These are phyloP conservation scores for Leishmania gerbilli DNA, from an alignment of 208 protist genomes.

Conservation along the genomic window DNA sequence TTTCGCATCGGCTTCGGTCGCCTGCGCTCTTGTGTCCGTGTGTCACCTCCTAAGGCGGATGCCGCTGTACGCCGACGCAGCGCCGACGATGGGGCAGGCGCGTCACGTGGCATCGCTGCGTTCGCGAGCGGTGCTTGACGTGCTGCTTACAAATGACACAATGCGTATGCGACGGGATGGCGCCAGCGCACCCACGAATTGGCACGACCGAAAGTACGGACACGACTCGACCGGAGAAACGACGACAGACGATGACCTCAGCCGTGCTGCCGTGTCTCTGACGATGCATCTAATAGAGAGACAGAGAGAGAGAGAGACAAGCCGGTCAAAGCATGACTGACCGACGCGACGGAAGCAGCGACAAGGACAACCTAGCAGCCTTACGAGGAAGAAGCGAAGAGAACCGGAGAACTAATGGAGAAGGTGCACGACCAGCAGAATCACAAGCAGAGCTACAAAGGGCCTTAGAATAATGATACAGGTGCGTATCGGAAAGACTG, in stretches of 20 bases:
- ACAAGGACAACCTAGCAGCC: background rate
- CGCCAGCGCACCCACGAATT: background rate
- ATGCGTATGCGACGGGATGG: background rate
- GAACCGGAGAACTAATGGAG: too few species aligned
- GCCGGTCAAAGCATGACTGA: background rate
- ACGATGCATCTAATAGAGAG: background rate
- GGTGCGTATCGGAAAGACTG: too few species aligned
- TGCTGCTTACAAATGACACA: too few species aligned
- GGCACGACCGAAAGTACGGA: background rate
- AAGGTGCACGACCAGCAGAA: too few species aligned
- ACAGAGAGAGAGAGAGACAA: background rate
- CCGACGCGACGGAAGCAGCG: background rate
- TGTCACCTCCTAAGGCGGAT: background rate
- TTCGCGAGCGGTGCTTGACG: background rate
- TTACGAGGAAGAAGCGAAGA: background rate
- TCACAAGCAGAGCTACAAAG: too few species aligned
- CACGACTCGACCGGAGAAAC: background rate
- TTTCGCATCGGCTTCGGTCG: background rate
- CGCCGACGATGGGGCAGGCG: background rate
- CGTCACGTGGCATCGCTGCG: background rate
- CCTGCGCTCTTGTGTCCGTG: background rate
- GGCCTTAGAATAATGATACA: too few species aligned
- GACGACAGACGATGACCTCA: background rate
- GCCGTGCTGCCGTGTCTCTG: background rate
- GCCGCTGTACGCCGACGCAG: background rate